Evolutionary conservation across 306 rosid species (phyloP), one percentile per base, ranked within the genome.

Genomic region (Trifolium repens): DNA sequence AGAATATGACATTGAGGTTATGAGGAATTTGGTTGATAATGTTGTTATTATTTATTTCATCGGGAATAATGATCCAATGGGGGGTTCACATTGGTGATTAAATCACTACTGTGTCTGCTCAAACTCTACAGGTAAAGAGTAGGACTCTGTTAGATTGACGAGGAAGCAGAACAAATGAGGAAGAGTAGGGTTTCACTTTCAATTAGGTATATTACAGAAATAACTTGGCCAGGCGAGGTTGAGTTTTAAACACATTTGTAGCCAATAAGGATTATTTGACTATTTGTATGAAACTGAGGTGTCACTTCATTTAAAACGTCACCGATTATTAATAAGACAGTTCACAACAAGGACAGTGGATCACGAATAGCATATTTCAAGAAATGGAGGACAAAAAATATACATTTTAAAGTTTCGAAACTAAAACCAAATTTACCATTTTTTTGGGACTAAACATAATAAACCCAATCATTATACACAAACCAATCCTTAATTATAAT

Each of bases 41-140:
- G 93, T 90, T 66, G 94, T 94, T 7, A 91, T 91, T 34, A 94
- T 90, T 27, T 94, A 96, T 52, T 92, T 92, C 10, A 90, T 91
- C 73, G 96, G 91, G 96, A 94, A 94, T 81, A 89, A 90, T 69
- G 98, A 94, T 65, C 89, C 97, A 0, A 94, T 92, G 99, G 96
- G 96, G 93, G 5, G 93, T 94, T 81, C 99, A 94, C 37, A 90
- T 91, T 0, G 97, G 99, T 19, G 96, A 92, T 80, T 94, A 96
- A 8, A 94, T 91, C 30, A 91, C 96, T 2, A 94, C 89, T 75
- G 99, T 94, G 4, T 93, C 93, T 0, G 93, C 93, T 0, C 97
- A 94, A 75, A 94, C 99, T 71, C 75, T 90, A 94, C 93, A 1
- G 96, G 92, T 76, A 91, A 90, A 84, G 96, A 94, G 81, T 91